A percentile compares a stretch with the other conserved stretches of the same genome.
Evolutionary conservation across 805 yeast species (phyloP).

Genomic region (Wickerhamomyces bisporus): DNA sequence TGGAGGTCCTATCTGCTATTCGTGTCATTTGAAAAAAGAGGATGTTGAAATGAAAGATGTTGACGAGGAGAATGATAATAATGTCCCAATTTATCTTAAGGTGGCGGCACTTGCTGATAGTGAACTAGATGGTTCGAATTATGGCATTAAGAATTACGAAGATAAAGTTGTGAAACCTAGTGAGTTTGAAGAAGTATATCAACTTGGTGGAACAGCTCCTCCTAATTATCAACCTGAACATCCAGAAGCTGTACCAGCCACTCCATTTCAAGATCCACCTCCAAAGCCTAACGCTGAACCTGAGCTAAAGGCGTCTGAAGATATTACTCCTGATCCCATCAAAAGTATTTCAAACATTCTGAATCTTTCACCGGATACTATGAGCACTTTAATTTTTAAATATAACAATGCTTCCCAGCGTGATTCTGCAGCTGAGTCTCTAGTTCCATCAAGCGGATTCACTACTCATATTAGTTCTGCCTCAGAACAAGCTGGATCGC

Average conservation of each 20-base stretch:
- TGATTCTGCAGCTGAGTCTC: too few species aligned
- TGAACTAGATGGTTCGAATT: slow-evolving; percentile 3
- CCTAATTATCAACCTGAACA: neutral
- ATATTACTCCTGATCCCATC: too few species aligned
- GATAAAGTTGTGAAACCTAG: slow-evolving; percentile 2
- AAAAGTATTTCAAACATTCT: too few species aligned
- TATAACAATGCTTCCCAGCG: too few species aligned
- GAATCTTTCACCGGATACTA: too few species aligned
- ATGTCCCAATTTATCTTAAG: neutral
- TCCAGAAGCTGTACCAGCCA: neutral
- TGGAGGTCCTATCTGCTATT: slow-evolving; percentile 9
- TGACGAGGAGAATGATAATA: neutral
- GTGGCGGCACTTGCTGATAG: slow-evolving; percentile 1
- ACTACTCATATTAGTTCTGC: too few species aligned
- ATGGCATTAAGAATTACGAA: slow-evolving; percentile 5
- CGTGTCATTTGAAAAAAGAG: slow-evolving; percentile 4
- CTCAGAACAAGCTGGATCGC: too few species aligned
- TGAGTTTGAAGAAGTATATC: slow-evolving; percentile 1
- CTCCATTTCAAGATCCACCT: too few species aligned
- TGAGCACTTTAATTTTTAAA: too few species aligned
- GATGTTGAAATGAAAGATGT: slow-evolving; percentile 2
- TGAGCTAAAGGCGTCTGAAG: too few species aligned
- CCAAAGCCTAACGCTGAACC: too few species aligned
- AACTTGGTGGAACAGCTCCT: neutral
- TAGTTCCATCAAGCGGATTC: too few species aligned